A percentile compares a stretch with the other conserved stretches of the same genome.
These are phyloP conservation scores for Solanum hybrid DNA, from an alignment of 305 asterid genomes.

Conservation along the genomic window DNA sequence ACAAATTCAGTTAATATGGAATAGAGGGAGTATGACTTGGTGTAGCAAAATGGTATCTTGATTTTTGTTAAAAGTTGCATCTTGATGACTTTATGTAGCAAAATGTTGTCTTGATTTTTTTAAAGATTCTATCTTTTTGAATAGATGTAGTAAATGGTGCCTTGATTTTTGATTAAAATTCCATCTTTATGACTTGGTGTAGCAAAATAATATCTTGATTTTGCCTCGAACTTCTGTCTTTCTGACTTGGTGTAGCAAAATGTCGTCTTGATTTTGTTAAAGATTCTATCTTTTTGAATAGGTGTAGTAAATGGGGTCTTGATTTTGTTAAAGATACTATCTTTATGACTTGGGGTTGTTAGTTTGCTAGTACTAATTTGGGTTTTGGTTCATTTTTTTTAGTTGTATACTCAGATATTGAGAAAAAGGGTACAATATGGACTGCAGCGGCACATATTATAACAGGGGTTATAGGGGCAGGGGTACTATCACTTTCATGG, in stretches of 20 bases:
- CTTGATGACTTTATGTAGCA: not conserved
- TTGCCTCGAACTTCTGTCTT: not conserved
- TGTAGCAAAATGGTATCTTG: not conserved
- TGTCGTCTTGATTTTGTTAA: not conserved
- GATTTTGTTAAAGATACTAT: not conserved
- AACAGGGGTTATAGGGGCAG: constrained; percentile 80
- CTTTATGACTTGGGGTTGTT: not conserved
- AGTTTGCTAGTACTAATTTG: not conserved
- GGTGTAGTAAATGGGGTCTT: not conserved
- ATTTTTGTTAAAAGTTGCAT: not conserved
- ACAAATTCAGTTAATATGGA: not conserved
- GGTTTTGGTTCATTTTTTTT: not conserved
- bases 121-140: not conserved
- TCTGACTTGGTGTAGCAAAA: not conserved
- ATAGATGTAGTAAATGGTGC: not conserved
- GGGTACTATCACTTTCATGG: constrained; percentile 72
- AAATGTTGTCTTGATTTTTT: not conserved
- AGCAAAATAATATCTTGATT: not conserved
- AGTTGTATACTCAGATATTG: not conserved
- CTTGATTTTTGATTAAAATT: not conserved
- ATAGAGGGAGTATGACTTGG: not conserved
- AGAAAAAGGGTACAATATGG: constrained; percentile 49
- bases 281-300: not conserved
- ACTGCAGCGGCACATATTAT: constrained; percentile 65
- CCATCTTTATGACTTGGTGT: not conserved